These are phyloP conservation scores for Citrullus amarus DNA, from an alignment of 306 rosid species.

Conservation along the genomic window DNA sequence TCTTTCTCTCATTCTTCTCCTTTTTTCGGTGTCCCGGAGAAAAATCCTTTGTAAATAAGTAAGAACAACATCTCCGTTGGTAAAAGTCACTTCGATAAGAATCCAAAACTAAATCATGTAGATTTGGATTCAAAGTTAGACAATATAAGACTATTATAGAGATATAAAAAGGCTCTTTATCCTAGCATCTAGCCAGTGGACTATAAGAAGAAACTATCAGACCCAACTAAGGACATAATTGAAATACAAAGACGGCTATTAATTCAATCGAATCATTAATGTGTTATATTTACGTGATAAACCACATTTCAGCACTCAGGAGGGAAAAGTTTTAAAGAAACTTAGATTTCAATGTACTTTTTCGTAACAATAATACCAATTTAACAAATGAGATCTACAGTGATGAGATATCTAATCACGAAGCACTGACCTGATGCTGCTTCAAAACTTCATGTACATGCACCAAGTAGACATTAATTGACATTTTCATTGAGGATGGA, in stretches of 20 bases:
- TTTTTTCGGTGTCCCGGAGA: too few species aligned
- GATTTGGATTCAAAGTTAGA: not conserved
- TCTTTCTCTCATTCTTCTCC: not conserved
- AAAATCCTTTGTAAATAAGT: not conserved
- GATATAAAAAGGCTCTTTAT: not conserved
- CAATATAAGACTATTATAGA: not conserved
- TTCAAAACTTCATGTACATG: not conserved
- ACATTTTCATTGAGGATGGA: not conserved
- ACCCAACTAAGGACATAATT: not conserved
- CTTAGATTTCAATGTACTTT: not conserved
- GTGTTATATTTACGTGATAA: not conserved
- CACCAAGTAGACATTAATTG: not conserved
- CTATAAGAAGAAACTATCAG: not conserved
- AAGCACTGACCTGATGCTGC: conserved; percentile 10
- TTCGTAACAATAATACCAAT: not conserved
- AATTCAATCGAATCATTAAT: not conserved
- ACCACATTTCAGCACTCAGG: not conserved
- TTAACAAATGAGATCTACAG: not conserved
- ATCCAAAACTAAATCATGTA: not conserved
- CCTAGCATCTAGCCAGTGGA: not conserved
- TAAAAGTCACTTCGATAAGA: not conserved
- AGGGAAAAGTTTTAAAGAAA: not conserved
- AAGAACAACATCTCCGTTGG: not conserved
- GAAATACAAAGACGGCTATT: not conserved
- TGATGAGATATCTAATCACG: not conserved